phyloP scores from a whole-genome alignment of 2,329 filamentous ascomycete species.

The Penicillium sp. region DNA sequence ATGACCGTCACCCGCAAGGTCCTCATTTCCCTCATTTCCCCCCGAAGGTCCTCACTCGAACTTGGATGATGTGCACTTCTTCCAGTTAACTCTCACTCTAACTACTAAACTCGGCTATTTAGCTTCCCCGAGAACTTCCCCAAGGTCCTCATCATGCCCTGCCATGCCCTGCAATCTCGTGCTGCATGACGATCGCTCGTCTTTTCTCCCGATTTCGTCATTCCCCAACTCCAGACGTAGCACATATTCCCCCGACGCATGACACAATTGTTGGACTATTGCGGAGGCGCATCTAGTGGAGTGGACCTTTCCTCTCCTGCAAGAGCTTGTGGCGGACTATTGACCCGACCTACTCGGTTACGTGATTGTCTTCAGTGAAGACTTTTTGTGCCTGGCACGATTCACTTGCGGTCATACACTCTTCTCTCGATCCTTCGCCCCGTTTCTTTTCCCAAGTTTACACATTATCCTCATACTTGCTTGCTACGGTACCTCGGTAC shows the following conservation, averaged over 20 bases:
- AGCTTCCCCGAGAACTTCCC: background rate
- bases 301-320: background rate
- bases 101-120: background rate
- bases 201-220: slow-evolving; percentile 20
- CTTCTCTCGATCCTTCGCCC: slow-evolving; percentile 4
- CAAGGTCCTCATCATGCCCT: slow-evolving; percentile 18
- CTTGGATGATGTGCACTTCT: no score
- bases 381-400: slow-evolving; percentile 5
- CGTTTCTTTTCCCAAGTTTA: slow-evolving; percentile 5
- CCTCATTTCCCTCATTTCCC: slow-evolving; percentile 10
- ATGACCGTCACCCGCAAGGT: slow-evolving; percentile 19
- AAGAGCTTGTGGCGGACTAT: background rate
- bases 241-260: slow-evolving; percentile 8
- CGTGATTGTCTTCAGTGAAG: slow-evolving; percentile 1
- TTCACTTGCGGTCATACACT: slow-evolving; percentile 8
- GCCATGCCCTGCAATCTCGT: slow-evolving; percentile 8
- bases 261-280: slow-evolving; percentile 13
- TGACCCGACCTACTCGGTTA: slow-evolving; percentile 1
- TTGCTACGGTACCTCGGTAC: slow-evolving; percentile 2
- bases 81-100: background rate
- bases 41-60: slow-evolving; percentile 15
- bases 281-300: slow-evolving; percentile 1
- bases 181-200: slow-evolving; percentile 17
- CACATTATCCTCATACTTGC: slow-evolving; percentile 1
- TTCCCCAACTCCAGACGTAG: slow-evolving; percentile 5